A percentile compares a stretch with the other conserved stretches of the same genome.
These are phyloP conservation scores for Acacia concinna DNA, from an alignment of 331 rosid genomes.

Conservation along the genomic window DNA sequence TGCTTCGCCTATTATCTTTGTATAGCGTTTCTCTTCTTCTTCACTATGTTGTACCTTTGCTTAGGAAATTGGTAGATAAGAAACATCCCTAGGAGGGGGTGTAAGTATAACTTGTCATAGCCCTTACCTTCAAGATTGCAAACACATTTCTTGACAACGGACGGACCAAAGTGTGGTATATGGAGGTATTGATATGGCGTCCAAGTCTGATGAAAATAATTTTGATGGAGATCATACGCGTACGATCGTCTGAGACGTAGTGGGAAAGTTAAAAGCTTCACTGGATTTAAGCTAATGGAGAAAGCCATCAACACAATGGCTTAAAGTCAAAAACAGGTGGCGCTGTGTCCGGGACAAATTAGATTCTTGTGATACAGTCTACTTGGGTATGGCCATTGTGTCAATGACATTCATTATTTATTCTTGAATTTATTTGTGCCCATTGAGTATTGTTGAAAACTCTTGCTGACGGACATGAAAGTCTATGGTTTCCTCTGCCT, in stretches of 20 bases:
- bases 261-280: not conserved
- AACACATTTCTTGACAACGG: not conserved
- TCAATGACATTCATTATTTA: not conserved
- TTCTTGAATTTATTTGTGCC: not conserved
- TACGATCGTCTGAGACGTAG: not conserved
- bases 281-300: not conserved
- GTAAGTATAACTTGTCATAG: not conserved
- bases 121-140: not conserved
- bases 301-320: not conserved
- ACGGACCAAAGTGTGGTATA: not conserved
- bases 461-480: not conserved
- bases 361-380: not conserved
- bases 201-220: not conserved
- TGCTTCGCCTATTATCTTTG: slow-evolving; percentile 34
- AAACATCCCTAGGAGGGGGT: not conserved
- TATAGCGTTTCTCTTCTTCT: slow-evolving; percentile 41
- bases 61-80: slow-evolving; percentile 28
- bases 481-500: not conserved
- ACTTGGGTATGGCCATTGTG: not conserved
- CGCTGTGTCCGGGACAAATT: not conserved
- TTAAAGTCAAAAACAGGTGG: slow-evolving; percentile 26
- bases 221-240: not conserved
- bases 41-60: slow-evolving; percentile 38
- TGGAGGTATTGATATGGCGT: not conserved
- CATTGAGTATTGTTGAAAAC: not conserved